phyloP scores from a whole-genome alignment of 768 basidiomycete genomes.

The Termitomyces sp. region DNA sequence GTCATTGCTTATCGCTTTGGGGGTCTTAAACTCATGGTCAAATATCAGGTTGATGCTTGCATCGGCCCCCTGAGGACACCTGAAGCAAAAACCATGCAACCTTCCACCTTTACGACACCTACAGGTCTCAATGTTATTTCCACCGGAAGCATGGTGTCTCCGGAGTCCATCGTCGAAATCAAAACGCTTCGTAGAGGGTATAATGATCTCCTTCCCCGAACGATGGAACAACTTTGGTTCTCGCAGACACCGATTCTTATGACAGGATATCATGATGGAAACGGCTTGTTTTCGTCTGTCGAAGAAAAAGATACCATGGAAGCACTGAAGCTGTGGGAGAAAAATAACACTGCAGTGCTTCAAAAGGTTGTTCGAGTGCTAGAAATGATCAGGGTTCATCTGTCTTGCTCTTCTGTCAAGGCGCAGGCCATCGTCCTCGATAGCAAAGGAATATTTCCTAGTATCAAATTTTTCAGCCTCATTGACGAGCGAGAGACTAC shows the following conservation, averaged over 20 bases:
- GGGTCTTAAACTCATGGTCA: slow-evolving; percentile 22
- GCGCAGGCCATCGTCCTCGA: slow-evolving; percentile 8
- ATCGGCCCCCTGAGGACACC: not conserved
- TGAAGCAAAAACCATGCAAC: not conserved
- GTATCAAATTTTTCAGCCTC: slow-evolving; percentile 9
- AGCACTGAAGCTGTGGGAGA: slow-evolving; percentile 11
- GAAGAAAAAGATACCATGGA: slow-evolving; percentile 2
- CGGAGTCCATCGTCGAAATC: slow-evolving; percentile 14
- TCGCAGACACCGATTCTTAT: slow-evolving; percentile 15
- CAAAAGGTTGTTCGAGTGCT: slow-evolving; percentile 12
- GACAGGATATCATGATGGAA: slow-evolving; percentile 14
- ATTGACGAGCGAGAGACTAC: slow-evolving; percentile 6
- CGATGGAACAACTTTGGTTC: slow-evolving; percentile 16
- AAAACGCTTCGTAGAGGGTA: slow-evolving; percentile 12
- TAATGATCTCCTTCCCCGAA: not conserved
- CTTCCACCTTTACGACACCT: slow-evolving; percentile 1
- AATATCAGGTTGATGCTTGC: slow-evolving; percentile 25
- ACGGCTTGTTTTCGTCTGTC: slow-evolving; percentile 11
- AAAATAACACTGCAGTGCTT: slow-evolving; percentile 5
- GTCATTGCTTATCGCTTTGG: slow-evolving; percentile 16
- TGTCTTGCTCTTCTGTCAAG: slow-evolving; percentile 8
- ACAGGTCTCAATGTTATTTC: slow-evolving; percentile 6
- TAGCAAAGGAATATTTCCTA: not conserved
- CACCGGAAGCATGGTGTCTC: slow-evolving; percentile 8
- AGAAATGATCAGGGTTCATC: slow-evolving; percentile 12